Percentiles rank a stretch among this genome's conserved stretches.
These are phyloP conservation scores for Ascochyta clinopodiicola DNA, from an alignment of 2,329 filamentous ascomycete genomes.

Conservation along the genomic window DNA sequence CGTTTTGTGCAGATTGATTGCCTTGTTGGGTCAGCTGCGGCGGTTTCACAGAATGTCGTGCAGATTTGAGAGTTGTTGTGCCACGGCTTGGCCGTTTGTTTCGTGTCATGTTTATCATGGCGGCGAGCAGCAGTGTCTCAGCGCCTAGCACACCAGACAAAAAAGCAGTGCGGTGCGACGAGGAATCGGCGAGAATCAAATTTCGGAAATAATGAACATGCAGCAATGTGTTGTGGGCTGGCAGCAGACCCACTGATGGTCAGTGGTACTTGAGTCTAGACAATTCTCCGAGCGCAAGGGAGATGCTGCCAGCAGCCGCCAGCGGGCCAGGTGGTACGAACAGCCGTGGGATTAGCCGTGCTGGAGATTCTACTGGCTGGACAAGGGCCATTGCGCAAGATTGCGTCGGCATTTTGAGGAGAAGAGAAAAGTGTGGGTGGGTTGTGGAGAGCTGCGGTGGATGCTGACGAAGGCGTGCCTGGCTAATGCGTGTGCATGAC, in stretches of 20 bases:
- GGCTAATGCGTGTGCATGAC: conserved; percentile 15
- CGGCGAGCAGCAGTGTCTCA: conserved; percentile 3
- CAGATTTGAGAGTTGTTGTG: conserved; percentile 1
- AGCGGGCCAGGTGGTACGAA: conserved; percentile 2
- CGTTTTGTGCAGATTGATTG: conserved; percentile 10
- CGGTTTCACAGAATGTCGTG: neutral
- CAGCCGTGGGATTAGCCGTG: neutral
- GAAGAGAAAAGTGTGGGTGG: conserved; percentile 1
- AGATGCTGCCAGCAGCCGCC: conserved; percentile 1
- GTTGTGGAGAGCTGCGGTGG: conserved; percentile 8
- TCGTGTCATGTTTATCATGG: neutral
- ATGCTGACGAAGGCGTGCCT: conserved; percentile 13
- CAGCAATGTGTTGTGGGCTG: conserved; percentile 5
- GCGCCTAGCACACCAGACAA: conserved; percentile 5
- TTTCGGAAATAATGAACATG: conserved; percentile 6
- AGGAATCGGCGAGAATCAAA: neutral
- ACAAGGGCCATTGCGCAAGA: conserved; percentile 2
- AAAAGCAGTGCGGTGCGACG: conserved; percentile 12
- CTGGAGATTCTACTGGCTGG: conserved; percentile 1
- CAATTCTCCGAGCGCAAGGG: conserved; percentile 18
- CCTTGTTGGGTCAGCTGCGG: neutral
- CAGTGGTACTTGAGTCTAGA: conserved; percentile 14
- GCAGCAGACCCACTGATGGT: conserved; percentile 14
- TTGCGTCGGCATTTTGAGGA: conserved; percentile 1
- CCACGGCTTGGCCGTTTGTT: conserved; percentile 1